Base-by-base conservation (phyloP, 2,329 filamentous ascomycete species). In the Paramyrothecium sp. region DNA sequence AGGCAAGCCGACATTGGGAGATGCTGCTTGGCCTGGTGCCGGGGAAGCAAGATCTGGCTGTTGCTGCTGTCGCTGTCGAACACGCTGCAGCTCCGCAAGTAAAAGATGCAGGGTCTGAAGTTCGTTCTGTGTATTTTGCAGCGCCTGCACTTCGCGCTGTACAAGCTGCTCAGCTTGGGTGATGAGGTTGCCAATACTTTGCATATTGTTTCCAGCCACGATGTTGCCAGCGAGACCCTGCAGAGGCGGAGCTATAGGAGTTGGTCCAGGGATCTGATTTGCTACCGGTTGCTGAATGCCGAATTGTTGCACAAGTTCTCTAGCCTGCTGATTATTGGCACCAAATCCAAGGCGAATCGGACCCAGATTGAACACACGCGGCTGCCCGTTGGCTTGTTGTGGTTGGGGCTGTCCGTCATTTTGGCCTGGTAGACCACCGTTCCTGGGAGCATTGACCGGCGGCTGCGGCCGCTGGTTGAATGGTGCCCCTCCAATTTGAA, bases 261-360 rank as follows among this genome's bases (percentile, higher is more conserved):
- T 54, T 10, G 63, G 58, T 46, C 55, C 54, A 30, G 53, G 61
- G 53, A 20, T 44, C 34, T 62, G 60, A n/a, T 55, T 51, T n/a
- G 34, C 51, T 10, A 53, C 60, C 46, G 60, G 47, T 44, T 67
- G 70, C 5, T 75, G 76, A 20, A 79, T 65, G 23, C 84, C 85
- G 63, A 90, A 78, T 59, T 85, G 84, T 58, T 88, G 84, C 5
- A 85, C 87, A 62, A 91, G 76, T 61, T 91, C 87, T 56, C 86
- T 82, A 34, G 91, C 81, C 57, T 91, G 84, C 20, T 81, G 76
- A 72, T 73, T 88, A 71, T 73, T 89, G 78, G 90, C 87, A n/a
- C 88, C 90, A 64, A 94, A 90, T 0, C 89, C 90, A 21, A 95
- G 76, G 26, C 90, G 80, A 33, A 95, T 76, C 2, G 91, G 91